Percentiles rank a stretch among this genome's conserved stretches.
Conservation (phyloP, 169 alveolate species). For the Plasmodium coatneyi region DNA sequence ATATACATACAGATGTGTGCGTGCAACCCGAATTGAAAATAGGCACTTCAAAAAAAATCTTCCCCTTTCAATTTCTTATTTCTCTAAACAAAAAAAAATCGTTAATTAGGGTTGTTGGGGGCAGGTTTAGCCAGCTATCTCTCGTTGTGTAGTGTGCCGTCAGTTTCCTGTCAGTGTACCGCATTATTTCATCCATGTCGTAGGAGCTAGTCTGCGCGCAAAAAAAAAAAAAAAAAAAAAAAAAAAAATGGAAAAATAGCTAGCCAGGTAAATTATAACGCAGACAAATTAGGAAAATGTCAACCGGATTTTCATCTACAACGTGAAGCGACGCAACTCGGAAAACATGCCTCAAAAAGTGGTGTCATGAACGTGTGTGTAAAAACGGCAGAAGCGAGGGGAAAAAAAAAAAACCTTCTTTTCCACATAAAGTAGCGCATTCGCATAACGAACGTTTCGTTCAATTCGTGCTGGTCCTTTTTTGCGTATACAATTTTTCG, state of each 20-base stretch:
- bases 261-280: neutral
- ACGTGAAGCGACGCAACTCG: neutral
- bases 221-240: neutral
- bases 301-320: neutral
- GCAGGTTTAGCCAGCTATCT: constrained; percentile 84
- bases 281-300: neutral
- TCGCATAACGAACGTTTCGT: neutral
- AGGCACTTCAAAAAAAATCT: neutral
- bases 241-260: neutral
- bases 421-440: neutral
- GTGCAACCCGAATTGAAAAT: neutral
- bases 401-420: neutral
- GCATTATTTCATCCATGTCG: constrained; percentile 74
- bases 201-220: constrained; percentile 68
- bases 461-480: neutral
- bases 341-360: neutral
- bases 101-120: constrained; percentile 83
- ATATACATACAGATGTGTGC: neutral
- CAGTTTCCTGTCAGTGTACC: constrained; percentile 72
- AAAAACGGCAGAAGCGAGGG: neutral
- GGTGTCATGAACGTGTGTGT: neutral
- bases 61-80: constrained; percentile 34
- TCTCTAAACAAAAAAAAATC: constrained; percentile 80
- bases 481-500: neutral
- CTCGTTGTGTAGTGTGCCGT: constrained; percentile 79